Base-by-base conservation (phyloP, 768 basidiomycete species). In the Ramaria rubella region DNA sequence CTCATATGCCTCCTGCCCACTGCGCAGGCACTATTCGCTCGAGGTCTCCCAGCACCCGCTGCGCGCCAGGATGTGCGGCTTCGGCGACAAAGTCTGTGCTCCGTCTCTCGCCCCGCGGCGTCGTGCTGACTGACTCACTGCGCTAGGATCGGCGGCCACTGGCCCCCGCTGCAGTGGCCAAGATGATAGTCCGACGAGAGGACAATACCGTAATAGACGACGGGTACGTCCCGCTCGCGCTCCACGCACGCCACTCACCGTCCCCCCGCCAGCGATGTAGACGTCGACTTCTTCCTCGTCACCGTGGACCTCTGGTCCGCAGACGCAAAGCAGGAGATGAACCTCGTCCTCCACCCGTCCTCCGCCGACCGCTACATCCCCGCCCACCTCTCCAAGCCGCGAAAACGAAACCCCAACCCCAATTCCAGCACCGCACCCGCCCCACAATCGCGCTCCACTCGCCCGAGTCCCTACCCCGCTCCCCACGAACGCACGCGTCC, bases 11-110 rank as follows among this genome's bases (percentile, higher is more conserved):
- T 30, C 44, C 52, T 14, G 45, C n/a, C n/a, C n/a, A n/a, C n/a
- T 40, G 51, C 19, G 2, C 64, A 92, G 90, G 66, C 77, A 87
- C 67, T 94, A 94, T 70, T 82, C 85, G 14, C 78, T 95, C 40
- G 85, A 90, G 61, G 81, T 94, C 63, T 80, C 90, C 3, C 94
- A 96, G 68, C 82, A 94, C 63, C 94, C 94, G 38, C 70, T 90
- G 46, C 82, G 94, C 42, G 94, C 94, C 49, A 82, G 94, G 61
- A 94, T 94, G 86, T 95, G 94, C 68, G 94, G 94, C 11, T 94
- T 95, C 69, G 94, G 94, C 44, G 92, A 96, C 76, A 95, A 94
- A 77, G 93, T 92, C 62, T 58, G 77, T 65, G 19, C 44, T 27
- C 48, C 46, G 24, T 59, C 48, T 56, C 34, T 45, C 52, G 24